These are phyloP conservation scores for Phragmites australis DNA, from an alignment of 176 grass and related monocot species.

Conservation along the genomic window DNA sequence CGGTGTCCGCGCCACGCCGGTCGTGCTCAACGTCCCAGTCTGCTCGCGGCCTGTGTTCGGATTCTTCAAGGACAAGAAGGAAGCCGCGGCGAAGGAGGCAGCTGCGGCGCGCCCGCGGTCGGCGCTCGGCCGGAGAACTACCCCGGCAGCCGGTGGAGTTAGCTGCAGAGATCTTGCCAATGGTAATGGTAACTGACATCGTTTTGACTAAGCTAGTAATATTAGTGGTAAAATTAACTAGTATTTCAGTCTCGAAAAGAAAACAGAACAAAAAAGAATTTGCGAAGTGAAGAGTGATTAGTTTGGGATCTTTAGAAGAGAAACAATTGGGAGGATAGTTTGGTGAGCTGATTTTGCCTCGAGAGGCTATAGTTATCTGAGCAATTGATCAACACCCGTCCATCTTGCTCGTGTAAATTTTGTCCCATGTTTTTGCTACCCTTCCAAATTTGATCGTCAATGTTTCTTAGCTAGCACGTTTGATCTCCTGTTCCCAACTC, in stretches of 20 bases:
- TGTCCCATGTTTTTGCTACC: neutral
- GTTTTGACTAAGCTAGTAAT: conserved; percentile 31
- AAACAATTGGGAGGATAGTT: conserved; percentile 19
- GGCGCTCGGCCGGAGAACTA: conserved; percentile 33
- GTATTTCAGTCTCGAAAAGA: neutral
- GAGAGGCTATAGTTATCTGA: conserved; percentile 30
- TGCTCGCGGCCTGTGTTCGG: conserved; percentile 80
- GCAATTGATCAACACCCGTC: conserved; percentile 27
- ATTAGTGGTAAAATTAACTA: neutral
- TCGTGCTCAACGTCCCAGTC: conserved; percentile 86
- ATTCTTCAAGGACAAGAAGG: conserved; percentile 81
- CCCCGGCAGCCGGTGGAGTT: neutral
- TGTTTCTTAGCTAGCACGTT: neutral
- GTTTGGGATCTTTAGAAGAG: neutral
- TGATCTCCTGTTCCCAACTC: neutral
- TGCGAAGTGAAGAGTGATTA: conserved; percentile 2
- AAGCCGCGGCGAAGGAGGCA: conserved; percentile 32
- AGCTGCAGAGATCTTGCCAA: conserved; percentile 30
- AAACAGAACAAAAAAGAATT: conserved; percentile 34
- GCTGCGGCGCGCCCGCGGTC: conserved; percentile 1
- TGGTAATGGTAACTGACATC: conserved; percentile 11
- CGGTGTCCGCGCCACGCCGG: conserved; percentile 58
- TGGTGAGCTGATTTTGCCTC: conserved; percentile 26
- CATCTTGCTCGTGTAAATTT: conserved; percentile 49
- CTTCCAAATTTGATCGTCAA: neutral